A percentile compares a stretch with the other conserved stretches of the same genome.
Evolutionary conservation across 176 grass and related monocot species (phyloP).

Genomic region (Carex myosuroides): DNA sequence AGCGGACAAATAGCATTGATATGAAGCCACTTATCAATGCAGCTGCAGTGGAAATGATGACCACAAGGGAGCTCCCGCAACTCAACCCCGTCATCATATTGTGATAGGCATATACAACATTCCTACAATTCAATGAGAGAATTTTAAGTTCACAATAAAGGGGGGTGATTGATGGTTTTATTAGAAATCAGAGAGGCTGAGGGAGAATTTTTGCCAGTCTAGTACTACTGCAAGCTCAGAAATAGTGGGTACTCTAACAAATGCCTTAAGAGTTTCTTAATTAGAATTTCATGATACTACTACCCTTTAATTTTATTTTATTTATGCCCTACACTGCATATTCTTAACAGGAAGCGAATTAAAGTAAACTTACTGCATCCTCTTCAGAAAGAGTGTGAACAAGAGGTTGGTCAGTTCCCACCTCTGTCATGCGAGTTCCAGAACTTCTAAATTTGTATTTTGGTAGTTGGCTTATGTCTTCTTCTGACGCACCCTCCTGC

Average conservation of each 20-base stretch:
- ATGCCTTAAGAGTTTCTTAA: neutral
- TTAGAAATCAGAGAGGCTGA: neutral
- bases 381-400: slow-evolving; percentile 60
- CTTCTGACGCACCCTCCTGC: slow-evolving; percentile 94
- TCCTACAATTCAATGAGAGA: slow-evolving; percentile 35
- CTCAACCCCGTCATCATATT: slow-evolving; percentile 68
- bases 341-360: neutral
- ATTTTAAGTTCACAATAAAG: neutral
- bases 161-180: neutral
- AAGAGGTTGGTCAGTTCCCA: slow-evolving; percentile 52
- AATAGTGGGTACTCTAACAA: neutral
- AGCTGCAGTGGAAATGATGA: slow-evolving; percentile 69
- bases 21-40: slow-evolving; percentile 76
- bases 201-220: neutral
- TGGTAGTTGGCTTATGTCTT: slow-evolving; percentile 72
- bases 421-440: slow-evolving; percentile 67
- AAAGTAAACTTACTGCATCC: slow-evolving; percentile 61
- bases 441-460: slow-evolving; percentile 61
- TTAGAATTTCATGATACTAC: neutral
- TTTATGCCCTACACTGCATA: neutral
- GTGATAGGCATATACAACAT: slow-evolving; percentile 68
- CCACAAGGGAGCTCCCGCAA: slow-evolving; percentile 68
- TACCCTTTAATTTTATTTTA: neutral
- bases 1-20: slow-evolving; percentile 78
- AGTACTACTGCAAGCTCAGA: neutral